Conservation (phyloP, 2,329 filamentous ascomycete species). For the Lasiodiplodia theobromae region DNA sequence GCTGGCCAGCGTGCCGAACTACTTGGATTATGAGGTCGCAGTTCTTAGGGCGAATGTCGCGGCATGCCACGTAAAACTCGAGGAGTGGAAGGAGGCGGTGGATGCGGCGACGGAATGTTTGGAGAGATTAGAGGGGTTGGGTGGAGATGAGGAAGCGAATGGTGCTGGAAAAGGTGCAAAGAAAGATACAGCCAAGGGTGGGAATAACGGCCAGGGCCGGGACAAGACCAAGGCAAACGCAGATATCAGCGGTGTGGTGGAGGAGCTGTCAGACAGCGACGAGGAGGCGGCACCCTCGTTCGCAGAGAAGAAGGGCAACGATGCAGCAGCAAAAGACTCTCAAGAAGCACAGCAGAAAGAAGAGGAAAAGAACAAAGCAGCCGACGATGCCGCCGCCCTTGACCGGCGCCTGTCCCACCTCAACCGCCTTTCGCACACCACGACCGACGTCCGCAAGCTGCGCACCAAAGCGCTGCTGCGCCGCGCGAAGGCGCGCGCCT, state of each 20-base stretch:
- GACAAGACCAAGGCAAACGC: constrained; percentile 41
- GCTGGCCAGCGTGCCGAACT: constrained; percentile 77
- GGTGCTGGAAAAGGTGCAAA: constrained; percentile 32
- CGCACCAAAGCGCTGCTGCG: constrained; percentile 83
- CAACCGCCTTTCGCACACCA: constrained; percentile 37
- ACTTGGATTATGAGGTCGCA: constrained; percentile 86
- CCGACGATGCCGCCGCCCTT: background rate
- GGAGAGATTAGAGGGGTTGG: constrained; percentile 72
- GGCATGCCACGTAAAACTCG: constrained; percentile 84
- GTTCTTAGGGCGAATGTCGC: constrained; percentile 89
- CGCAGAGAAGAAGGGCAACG: constrained; percentile 38
- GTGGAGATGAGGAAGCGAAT: constrained; percentile 47
- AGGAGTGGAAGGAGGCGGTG: constrained; percentile 84
- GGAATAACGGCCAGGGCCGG: constrained; percentile 34
- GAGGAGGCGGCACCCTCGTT: constrained; percentile 48
- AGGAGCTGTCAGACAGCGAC: constrained; percentile 53
- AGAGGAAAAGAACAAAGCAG: constrained; percentile 58
- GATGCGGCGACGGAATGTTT: constrained; percentile 76
- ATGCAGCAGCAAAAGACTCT: constrained; percentile 47
- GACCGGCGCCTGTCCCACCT: constrained; percentile 1
- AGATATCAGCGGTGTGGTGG: constrained; percentile 44
- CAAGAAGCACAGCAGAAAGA: background rate
- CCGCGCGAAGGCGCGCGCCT: constrained; percentile 74
- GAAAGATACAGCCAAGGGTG: constrained; percentile 31
- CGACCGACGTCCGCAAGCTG: constrained; percentile 75